phyloP scores from a whole-genome alignment of 2,329 filamentous ascomycete genomes.

The Nakataea oryzae region DNA sequence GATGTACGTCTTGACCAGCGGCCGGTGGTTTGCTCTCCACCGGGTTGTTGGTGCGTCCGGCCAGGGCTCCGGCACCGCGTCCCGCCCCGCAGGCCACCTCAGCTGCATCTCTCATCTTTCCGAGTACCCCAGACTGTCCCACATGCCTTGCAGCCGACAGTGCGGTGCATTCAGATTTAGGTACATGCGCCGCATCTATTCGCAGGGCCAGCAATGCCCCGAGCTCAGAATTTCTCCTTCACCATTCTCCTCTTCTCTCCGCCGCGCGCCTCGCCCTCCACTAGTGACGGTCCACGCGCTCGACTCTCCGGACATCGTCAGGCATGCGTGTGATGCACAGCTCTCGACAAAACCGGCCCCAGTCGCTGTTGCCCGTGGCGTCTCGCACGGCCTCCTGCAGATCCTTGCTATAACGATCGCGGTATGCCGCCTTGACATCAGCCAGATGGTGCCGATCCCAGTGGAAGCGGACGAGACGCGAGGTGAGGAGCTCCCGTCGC shows the following conservation, averaged over 20 bases:
- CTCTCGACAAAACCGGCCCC: slow-evolving; percentile 65
- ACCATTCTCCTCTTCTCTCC: neutral
- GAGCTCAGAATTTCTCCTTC: neutral
- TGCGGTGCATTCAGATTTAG: too few species aligned
- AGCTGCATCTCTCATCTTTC: too few species aligned
- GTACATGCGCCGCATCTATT: neutral
- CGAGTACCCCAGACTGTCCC: too few species aligned
- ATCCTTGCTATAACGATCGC: slow-evolving; percentile 62
- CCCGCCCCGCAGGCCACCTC: too few species aligned
- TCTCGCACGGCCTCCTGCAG: slow-evolving; percentile 72
- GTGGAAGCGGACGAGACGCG: slow-evolving; percentile 76
- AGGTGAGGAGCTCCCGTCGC: slow-evolving; percentile 79
- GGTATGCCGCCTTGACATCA: slow-evolving; percentile 69
- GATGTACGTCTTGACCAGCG: too few species aligned
- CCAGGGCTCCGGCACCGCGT: neutral
- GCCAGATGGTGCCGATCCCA: slow-evolving; percentile 83
- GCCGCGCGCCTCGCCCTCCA: too few species aligned
- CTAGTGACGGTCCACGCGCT: slow-evolving; percentile 17
- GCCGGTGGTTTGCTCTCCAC: neutral
- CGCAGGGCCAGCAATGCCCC: too few species aligned
- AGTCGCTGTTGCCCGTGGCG: slow-evolving; percentile 59
- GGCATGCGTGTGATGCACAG: slow-evolving; percentile 54
- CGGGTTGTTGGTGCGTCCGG: neutral
- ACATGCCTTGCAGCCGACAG: neutral
- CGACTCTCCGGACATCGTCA: slow-evolving; percentile 44